Evolutionary conservation across 164 flowering plant genomes (phyloP).

Genomic region (Saururus chinensis): DNA sequence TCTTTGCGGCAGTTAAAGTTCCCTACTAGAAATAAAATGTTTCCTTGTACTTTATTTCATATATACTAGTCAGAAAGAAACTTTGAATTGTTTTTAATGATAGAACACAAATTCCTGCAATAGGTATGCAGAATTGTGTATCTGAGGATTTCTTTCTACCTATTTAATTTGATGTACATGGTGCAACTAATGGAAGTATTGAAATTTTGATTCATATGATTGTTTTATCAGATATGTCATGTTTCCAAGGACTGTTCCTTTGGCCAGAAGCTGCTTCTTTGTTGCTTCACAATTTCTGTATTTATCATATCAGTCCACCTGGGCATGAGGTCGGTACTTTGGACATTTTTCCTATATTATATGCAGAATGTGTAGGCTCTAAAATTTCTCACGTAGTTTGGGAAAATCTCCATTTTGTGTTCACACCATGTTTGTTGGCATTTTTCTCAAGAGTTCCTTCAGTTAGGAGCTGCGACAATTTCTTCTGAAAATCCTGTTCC

Average conservation of each 20-base stretch:
- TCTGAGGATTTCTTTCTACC: neutral
- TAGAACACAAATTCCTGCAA: neutral
- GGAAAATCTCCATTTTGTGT: constrained; percentile 1
- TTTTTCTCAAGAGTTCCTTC: constrained; percentile 34
- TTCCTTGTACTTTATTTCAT: neutral
- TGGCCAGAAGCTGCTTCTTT: constrained; percentile 83
- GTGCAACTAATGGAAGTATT: neutral
- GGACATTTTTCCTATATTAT: constrained; percentile 1
- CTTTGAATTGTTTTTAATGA: too few species aligned
- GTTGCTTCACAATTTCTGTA: constrained; percentile 81
- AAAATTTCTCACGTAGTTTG: neutral
- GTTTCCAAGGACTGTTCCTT: constrained; percentile 80
- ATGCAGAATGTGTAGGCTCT: neutral
- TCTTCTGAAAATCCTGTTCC: constrained; percentile 34
- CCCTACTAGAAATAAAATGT: neutral
- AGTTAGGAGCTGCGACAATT: constrained; percentile 59
- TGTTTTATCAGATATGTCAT: constrained; percentile 61
- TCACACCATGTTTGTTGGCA: constrained; percentile 12
- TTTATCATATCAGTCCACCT: constrained; percentile 82
- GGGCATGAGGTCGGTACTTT: constrained; percentile 72
- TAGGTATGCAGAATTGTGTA: neutral
- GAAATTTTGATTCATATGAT: neutral
- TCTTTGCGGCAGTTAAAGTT: neutral
- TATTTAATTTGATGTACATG: neutral
- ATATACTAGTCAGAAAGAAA: too few species aligned